Base-by-base conservation (phyloP, 2,329 filamentous ascomycete species). In the Trichoderma semiorbis region DNA sequence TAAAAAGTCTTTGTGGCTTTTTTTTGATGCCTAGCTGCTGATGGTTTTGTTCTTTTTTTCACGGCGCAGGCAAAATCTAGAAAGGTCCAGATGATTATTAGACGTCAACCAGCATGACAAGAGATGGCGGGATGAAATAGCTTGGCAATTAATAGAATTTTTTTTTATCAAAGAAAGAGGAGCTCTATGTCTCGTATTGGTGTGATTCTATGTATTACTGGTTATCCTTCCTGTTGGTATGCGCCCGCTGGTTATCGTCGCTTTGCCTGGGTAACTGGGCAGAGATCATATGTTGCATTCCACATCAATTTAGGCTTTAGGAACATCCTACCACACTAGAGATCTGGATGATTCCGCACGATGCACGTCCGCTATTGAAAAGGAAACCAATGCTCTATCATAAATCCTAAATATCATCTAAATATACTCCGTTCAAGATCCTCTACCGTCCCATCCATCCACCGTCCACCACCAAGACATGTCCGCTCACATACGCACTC, bases 371-470 rank as follows among this genome's bases (percentile, higher is more conserved):
- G 2, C 11, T 21, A 21, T 24, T 24, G 47, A 24, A 21, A 53
- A 53, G n/a, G 21, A 53, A 53, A 53, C 47, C 11, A 53, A 24
- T 53, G 10, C 21, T 64, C 18, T 14, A 32, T 50, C 28, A 24
- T 14, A 12, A 66, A 26, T 5, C 8, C 11, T 3, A 34, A 1
- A 55, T 57, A 18, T 18, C 12, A 18, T 18, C 16, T 30, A 63
- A 63, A 6, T 21, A 30, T 21, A n/a, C 39, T 10, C 39, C 3
- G 39, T n/a, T 14, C 28, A 12, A 24, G 32, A 21, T 28, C 11
- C 39, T 76, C 26, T 84, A 97, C 85, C 93, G 86, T 1, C 93
- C 94, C 94, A 97, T 97, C 94, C 93, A 97, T 12, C 94, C 94
- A 8, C 94, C 94, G 81, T 97, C 95, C 61, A 97, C 93, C 30